phyloP scores from a whole-genome alignment of 1,284 basidiomycete species.

The Sporisorium scitamineum region DNA sequence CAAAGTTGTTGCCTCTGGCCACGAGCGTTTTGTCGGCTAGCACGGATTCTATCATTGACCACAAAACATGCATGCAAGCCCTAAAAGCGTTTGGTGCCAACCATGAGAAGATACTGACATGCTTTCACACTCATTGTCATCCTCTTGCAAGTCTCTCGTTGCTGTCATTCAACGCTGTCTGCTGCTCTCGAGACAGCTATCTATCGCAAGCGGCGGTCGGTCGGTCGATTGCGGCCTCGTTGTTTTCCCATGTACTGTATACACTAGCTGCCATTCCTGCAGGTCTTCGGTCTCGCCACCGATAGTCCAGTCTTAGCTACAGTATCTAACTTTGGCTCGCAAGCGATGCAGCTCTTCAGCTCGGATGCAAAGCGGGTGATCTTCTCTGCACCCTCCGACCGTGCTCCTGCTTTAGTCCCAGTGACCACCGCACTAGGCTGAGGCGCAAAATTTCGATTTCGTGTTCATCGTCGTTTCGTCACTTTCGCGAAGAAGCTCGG shows the following conservation, averaged over 20 bases:
- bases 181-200: not conserved
- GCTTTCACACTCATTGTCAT: not conserved
- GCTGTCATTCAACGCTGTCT: not conserved
- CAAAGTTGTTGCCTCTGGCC: not conserved
- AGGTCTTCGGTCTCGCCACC: not conserved
- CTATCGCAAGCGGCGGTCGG: not conserved
- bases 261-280: not conserved
- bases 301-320: not conserved
- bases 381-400: not conserved
- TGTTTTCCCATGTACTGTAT: not conserved
- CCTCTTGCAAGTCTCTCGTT: too few relatives aligned
- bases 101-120: slow-evolving; percentile 1
- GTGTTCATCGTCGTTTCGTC: too few relatives aligned
- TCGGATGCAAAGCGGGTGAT: not conserved
- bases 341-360: not conserved
- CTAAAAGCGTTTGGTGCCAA: not conserved
- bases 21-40: not conserved
- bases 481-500: not conserved
- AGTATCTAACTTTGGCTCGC: not conserved
- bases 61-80: not conserved
- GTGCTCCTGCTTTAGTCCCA: not conserved
- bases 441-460: too few relatives aligned
- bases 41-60: not conserved
- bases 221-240: not conserved
- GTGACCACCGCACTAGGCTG: not conserved